Base-by-base conservation (phyloP, 2,329 filamentous ascomycete species). In the Xylariaceae sp. region DNA sequence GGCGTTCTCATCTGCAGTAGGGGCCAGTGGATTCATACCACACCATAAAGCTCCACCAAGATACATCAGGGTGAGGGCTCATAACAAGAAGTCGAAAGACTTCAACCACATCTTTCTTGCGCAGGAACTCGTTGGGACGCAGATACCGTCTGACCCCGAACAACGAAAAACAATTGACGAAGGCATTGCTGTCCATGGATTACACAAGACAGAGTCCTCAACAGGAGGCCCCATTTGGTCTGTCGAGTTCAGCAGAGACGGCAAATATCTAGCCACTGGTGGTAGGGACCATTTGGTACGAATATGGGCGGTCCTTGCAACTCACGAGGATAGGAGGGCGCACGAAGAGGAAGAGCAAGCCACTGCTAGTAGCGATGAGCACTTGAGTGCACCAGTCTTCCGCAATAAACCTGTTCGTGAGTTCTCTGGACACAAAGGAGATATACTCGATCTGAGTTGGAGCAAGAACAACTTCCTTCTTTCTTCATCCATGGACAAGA, bases 391-490 rank as follows among this genome's bases (percentile, higher is more conserved):
- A 1, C 91, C 91, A 2, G 91, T 98, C 1, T 97, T 98, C 59
- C 81, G 82, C 49, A 79, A 79, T 37, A 85, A 87, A 55, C 87
- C 90, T 0, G 63, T 87, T 9, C 78, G 83, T 41, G 86, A 95
- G 57, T 96, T 93, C 50, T 69, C 77, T 40, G 90, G 89, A 4
- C 93, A 98, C 60, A 84, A 80, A 0, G 83, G 85, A 13, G 90
- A 94, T 52, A 81, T 98, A 4, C 68, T 98, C 50, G 91, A 95
- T 60, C 64, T 98, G 45, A 95, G 88, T 62, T 98, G 93, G 93
- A 97, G 91, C 69, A 98, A 97, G 73, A 98, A 98, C 65, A 95
- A 95, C 62, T 98, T 98, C 54, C 66, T 98, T 19, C 73, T 98
- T 13, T 96, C 91, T 3, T 94, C 90, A 0, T 95, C 90, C 0